Evolutionary conservation across 352 stramenopile species (phyloP), one percentile per base, ranked within the genome.

Genomic region (Globisporangium uncinulatum): DNA sequence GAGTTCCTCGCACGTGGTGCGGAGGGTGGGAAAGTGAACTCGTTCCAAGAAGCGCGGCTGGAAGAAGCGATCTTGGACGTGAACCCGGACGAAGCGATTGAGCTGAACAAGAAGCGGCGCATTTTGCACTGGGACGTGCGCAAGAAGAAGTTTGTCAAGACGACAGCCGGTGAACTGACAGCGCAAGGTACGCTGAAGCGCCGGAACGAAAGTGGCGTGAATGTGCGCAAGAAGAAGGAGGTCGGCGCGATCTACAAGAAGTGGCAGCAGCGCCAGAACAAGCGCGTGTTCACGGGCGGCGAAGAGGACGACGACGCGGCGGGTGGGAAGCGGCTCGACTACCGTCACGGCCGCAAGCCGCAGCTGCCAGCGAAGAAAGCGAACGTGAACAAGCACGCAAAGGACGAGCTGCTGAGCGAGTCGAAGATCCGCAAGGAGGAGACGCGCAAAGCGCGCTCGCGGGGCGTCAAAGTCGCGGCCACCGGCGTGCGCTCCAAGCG

Each of bases 61-160:
- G 94, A 99, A 70, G 93, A 98, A 57, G 95, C 95, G 11, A 97
- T 99, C 64, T 65, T 99, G 32, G 97, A 99, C 64, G 92, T 99
- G 63, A 98, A 98, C 58, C 96, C 96, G 13, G 97, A 99, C 60
- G 96, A 99, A 59, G 96, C 97, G n/a, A 83, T 97, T 32, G 91
- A 98, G 59, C 87, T 99, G 73, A 96, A 98, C 60, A 97, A 98
- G 70, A 98, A 98, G 67, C 89, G 97, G n/a, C 81, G 94, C 21
- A 97, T 99, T 71, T 83, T 99, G 69, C 90, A 98, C 72, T 99
- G 97, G 97, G 97, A 99, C 74, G 95, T 94, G 47, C 94, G 96
- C 54, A 99, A 99, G 75, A 97, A 97, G 69, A 97, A 97, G 66
- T 98, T 95, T 60, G 87, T 98, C 51, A 95, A 97, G 71, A 96